Evolutionary conservation across 2,329 filamentous ascomycete species (phyloP).

Genomic region (Xylariaceae sp.): DNA sequence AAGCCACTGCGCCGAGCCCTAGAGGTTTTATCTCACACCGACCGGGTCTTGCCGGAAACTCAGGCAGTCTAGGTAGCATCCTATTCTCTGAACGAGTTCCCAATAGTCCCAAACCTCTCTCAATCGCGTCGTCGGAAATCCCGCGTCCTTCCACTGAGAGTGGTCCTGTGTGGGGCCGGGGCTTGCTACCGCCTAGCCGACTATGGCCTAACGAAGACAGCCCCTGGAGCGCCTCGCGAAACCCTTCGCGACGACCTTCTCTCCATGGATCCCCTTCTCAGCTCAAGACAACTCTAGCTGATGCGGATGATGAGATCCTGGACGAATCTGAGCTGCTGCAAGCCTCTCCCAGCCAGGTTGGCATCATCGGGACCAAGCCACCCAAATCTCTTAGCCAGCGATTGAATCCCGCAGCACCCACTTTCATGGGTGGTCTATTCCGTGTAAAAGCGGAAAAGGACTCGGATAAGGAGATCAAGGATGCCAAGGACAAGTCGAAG

Average conservation of each 20-base stretch:
- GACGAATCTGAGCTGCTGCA: constrained; percentile 52
- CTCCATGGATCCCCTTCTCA: constrained; percentile 68
- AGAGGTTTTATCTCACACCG: constrained; percentile 28
- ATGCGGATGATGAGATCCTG: constrained; percentile 60
- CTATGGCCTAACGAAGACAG: constrained; percentile 60
- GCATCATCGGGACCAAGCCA: constrained; percentile 76
- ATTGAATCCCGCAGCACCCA: constrained; percentile 84
- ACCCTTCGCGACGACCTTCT: constrained; percentile 74
- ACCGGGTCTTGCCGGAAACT: constrained; percentile 32
- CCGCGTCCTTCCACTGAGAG: constrained; percentile 76
- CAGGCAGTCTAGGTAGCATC: constrained; percentile 43
- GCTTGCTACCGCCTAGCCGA: constrained; percentile 45
- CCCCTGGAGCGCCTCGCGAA: constrained; percentile 50
- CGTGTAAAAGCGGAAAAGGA: constrained; percentile 36
- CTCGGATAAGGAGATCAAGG: constrained; percentile 34
- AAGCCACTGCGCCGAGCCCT: constrained; percentile 29
- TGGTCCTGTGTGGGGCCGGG: constrained; percentile 64
- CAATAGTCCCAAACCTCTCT: constrained; percentile 60
- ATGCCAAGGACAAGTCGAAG: constrained; percentile 34
- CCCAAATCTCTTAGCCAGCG: constrained; percentile 50
- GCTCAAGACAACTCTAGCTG: constrained; percentile 56
- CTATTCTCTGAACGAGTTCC: constrained; percentile 51
- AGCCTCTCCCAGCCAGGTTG: constrained; percentile 53
- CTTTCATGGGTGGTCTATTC: constrained; percentile 72
- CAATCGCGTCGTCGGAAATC: constrained; percentile 64